Conservation (phyloP, 2,329 filamentous ascomycete species). For the Aspergillus felis region DNA sequence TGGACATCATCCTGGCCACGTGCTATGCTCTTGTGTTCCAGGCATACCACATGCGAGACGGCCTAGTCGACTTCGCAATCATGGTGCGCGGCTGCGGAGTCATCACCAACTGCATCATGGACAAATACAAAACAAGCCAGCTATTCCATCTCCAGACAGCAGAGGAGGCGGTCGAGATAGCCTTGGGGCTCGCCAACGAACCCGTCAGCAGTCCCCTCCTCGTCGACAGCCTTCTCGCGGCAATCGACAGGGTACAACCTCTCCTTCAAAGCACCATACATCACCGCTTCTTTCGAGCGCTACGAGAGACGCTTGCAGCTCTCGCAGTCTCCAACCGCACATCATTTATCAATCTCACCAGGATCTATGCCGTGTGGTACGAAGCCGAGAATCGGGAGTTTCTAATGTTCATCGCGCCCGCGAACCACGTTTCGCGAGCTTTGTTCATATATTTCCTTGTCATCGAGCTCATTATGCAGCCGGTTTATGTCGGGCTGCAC, state of each 20-base stretch:
- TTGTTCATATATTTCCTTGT: constrained; percentile 48
- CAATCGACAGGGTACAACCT: constrained; percentile 19
- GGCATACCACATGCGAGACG: constrained; percentile 31
- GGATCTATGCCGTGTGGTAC: constrained; percentile 40
- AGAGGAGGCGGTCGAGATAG: constrained; percentile 1
- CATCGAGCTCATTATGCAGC: constrained; percentile 41
- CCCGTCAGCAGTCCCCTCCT: constrained; percentile 1
- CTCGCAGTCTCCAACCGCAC: constrained; percentile 11
- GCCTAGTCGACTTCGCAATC: constrained; percentile 30
- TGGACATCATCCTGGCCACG: constrained; percentile 29
- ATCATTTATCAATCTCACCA: constrained; percentile 42
- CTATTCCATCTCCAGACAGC: constrained; percentile 11
- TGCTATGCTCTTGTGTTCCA: constrained; percentile 34
- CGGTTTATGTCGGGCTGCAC: constrained; percentile 9
- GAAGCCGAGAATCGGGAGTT: constrained; percentile 40
- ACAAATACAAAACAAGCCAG: constrained; percentile 8
- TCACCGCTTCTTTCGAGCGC: constrained; percentile 14
- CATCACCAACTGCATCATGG: constrained; percentile 33
- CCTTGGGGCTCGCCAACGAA: constrained; percentile 4
- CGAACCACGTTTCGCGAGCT: constrained; percentile 41
- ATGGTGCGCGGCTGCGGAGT: constrained; percentile 33
- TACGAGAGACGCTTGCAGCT: constrained; percentile 18
- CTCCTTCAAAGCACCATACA: constrained; percentile 32
- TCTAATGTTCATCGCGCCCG: constrained; percentile 40
- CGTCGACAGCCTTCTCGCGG: constrained; percentile 13